Percentiles rank a stretch among this genome's conserved stretches.
These are phyloP conservation scores for Geotrichum australiense DNA, from an alignment of 1,139 yeast species.

Conservation along the genomic window DNA sequence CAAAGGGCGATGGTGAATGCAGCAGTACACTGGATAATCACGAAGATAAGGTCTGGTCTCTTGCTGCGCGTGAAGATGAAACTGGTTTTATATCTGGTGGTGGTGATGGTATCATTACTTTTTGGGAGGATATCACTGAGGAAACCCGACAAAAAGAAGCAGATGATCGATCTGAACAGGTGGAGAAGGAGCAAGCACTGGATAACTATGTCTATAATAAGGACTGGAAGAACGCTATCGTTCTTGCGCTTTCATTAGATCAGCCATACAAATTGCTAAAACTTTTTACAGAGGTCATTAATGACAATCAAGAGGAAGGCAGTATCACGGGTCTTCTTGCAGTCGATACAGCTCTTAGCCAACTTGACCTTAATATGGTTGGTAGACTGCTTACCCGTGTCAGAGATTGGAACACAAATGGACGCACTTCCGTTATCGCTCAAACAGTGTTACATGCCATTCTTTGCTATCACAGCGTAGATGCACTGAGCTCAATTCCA, in stretches of 20 bases:
- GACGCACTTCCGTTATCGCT: constrained; percentile 69
- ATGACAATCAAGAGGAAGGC: constrained; percentile 25
- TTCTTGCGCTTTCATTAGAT: constrained; percentile 74
- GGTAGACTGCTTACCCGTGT: constrained; percentile 58
- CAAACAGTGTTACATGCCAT: constrained; percentile 68
- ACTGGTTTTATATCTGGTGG: constrained; percentile 74
- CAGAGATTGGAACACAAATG: constrained; percentile 93
- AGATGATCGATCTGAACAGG: constrained; percentile 42
- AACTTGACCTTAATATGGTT: constrained; percentile 48
- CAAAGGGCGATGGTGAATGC: constrained; percentile 60
- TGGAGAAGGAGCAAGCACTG: constrained; percentile 84
- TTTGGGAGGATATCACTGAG: constrained; percentile 81
- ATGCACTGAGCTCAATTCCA: constrained; percentile 54
- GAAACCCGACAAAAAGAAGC: constrained; percentile 38
- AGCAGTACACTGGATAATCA: constrained; percentile 82
- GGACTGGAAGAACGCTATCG: constrained; percentile 85
- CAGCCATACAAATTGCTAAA: constrained; percentile 80
- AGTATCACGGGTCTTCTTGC: constrained; percentile 50
- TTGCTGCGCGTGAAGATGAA: constrained; percentile 57
- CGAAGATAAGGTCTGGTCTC: constrained; percentile 91
- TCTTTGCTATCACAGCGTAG: constrained; percentile 47
- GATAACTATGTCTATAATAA: constrained; percentile 61
- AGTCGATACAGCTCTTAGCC: constrained; percentile 58
- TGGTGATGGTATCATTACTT: constrained; percentile 85
- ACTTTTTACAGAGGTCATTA: constrained; percentile 54